These are phyloP conservation scores for Lentinula detonsa DNA, from an alignment of 768 basidiomycete species.

Conservation along the genomic window DNA sequence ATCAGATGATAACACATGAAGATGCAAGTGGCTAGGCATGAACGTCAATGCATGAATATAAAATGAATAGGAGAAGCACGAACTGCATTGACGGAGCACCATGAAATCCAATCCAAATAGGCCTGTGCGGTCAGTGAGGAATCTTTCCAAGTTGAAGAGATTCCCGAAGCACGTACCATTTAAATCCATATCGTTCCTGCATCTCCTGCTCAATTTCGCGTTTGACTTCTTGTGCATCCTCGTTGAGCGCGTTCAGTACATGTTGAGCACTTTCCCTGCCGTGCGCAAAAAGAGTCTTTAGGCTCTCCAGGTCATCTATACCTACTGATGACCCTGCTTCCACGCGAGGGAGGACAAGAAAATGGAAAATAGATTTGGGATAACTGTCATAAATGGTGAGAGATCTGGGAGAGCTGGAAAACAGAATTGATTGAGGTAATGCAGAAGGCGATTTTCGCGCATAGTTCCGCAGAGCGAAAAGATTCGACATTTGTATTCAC, in stretches of 20 bases:
- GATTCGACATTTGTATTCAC: conserved; percentile 30
- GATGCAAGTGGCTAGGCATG: conserved; percentile 61
- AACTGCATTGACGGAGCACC: conserved; percentile 82
- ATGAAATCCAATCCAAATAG: conserved; percentile 79
- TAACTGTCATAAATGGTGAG: conserved; percentile 71
- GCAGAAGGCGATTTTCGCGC: conserved; percentile 44
- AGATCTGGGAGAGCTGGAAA: conserved; percentile 46
- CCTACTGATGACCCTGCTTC: conserved; percentile 22
- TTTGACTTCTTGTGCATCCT: conserved; percentile 51
- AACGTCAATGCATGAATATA: not conserved
- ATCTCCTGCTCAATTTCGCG: conserved; percentile 75
- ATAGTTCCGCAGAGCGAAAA: conserved; percentile 57
- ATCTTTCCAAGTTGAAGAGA: not conserved
- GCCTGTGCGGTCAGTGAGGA: not conserved
- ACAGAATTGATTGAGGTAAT: conserved; percentile 56
- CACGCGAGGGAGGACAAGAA: conserved; percentile 74
- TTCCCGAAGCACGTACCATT: conserved; percentile 40
- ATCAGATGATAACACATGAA: conserved; percentile 84
- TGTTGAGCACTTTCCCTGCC: conserved; percentile 49
- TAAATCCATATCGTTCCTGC: conserved; percentile 64
- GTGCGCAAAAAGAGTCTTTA: conserved; percentile 49
- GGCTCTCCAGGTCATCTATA: conserved; percentile 37
- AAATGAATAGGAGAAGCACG: conserved; percentile 20
- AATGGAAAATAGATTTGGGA: conserved; percentile 85
- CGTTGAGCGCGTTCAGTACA: conserved; percentile 44